Evolutionary conservation across 495 filamentous ascomycete species (phyloP).

Genomic region (Penicillium roqueforti): DNA sequence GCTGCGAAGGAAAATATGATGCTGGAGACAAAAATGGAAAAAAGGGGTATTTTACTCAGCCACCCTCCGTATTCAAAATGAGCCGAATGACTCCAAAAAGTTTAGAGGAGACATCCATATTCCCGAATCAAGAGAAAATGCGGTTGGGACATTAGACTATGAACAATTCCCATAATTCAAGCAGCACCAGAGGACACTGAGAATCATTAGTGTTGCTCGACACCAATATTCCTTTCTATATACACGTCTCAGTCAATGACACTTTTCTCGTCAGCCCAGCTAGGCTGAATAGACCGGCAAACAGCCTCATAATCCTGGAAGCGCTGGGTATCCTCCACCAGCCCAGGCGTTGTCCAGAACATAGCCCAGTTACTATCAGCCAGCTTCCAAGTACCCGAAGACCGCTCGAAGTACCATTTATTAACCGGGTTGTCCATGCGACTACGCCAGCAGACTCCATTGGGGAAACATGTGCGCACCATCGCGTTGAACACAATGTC

Average conservation of each 20-base stretch:
- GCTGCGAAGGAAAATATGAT: no score
- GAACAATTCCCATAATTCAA: no score
- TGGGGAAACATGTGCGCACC: conserved; percentile 80
- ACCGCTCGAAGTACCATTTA: conserved; percentile 94
- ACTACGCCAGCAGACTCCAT: conserved; percentile 77
- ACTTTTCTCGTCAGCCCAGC: conserved; percentile 72
- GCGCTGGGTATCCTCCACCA: conserved; percentile 45
- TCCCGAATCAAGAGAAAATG: no score
- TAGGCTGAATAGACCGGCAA: conserved; percentile 73
- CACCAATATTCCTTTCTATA: background rate
- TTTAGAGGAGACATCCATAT: no score
- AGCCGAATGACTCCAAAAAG: no score
- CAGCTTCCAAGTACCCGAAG: conserved; percentile 75
- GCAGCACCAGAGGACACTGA: no score
- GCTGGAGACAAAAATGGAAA: no score
- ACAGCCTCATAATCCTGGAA: conserved; percentile 81
- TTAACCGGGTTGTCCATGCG: conserved; percentile 80
- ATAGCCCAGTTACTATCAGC: conserved; percentile 81
- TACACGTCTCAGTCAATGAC: conserved; percentile 48
- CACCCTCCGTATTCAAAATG: no score
- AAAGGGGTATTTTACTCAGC: no score
- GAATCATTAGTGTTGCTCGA: no score
- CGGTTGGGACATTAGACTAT: no score
- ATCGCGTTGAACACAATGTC: conserved; percentile 96
- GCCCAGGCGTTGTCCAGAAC: conserved; percentile 88